These are phyloP conservation scores for Xenosphaeropsis pyriputrescens DNA, from an alignment of 2,329 filamentous ascomycete species.

Conservation along the genomic window DNA sequence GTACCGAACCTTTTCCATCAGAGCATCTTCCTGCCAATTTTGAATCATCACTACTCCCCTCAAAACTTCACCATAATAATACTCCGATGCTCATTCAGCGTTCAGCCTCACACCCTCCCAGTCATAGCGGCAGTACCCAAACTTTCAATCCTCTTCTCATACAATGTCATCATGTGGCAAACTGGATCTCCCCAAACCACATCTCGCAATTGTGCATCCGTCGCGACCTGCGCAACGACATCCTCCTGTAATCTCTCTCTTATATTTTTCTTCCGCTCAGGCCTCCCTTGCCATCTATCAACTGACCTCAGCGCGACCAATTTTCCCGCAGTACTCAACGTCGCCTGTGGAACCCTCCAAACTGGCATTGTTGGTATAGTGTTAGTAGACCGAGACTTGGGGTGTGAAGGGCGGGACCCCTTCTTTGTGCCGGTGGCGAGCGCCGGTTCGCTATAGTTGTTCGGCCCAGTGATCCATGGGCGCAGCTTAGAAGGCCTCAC, in stretches of 20 bases:
- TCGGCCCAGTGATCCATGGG: conserved; percentile 1
- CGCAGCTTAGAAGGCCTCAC: conserved; percentile 1
- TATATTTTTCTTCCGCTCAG: conserved; percentile 28
- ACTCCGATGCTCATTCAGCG: no score
- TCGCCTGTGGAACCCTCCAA: conserved; percentile 53
- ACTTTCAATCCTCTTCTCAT: conserved; percentile 55
- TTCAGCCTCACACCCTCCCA: conserved; percentile 13
- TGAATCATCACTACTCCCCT: no score
- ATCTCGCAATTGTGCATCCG: conserved; percentile 50
- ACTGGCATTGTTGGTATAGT: conserved; percentile 19
- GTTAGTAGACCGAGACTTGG: conserved; percentile 7
- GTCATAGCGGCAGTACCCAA: conserved; percentile 56
- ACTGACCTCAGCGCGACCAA: conserved; percentile 50
- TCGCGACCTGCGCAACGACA: conserved; percentile 53
- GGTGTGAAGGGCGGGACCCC: conserved; percentile 3
- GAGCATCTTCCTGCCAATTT: no score
- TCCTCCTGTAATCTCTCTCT: conserved; percentile 37
- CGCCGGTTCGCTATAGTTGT: conserved; percentile 1
- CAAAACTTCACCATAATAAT: no score
- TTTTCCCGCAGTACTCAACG: conserved; percentile 55
- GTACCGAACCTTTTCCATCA: no score
- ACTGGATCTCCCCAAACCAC: conserved; percentile 73
- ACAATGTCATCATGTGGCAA: conserved; percentile 68
- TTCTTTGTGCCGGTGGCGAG: conserved; percentile 8
- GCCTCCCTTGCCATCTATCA: conserved; percentile 21